Evolutionary conservation across 805 yeast genomes (phyloP).

Genomic region (Yamadazyma paraphyllophila): DNA sequence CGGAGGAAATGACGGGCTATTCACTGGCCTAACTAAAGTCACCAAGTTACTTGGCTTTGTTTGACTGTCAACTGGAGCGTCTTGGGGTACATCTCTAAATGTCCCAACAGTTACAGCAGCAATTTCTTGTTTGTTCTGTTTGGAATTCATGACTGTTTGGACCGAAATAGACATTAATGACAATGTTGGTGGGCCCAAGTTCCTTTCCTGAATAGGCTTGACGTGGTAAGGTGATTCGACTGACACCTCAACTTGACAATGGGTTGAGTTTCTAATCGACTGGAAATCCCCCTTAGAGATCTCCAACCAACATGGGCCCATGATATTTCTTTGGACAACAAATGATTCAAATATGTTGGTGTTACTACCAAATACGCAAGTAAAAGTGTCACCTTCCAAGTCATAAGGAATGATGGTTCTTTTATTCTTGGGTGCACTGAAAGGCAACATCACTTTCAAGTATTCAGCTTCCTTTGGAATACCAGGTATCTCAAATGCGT

Average conservation of each 20-base stretch:
- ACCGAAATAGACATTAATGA: conserved; percentile 73
- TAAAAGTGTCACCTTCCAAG: conserved; percentile 72
- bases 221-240: conserved; percentile 49
- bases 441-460: conserved; percentile 75
- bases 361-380: conserved; percentile 75
- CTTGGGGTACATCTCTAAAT: conserved; percentile 68
- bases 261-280: conserved; percentile 62
- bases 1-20: conserved; percentile 63
- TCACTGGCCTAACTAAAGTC: conserved; percentile 80
- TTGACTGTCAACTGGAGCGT: conserved; percentile 65
- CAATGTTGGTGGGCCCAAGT: conserved; percentile 58
- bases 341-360: conserved; percentile 79
- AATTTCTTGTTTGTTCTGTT: conserved; percentile 78
- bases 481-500: conserved; percentile 83
- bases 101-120: conserved; percentile 79
- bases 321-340: conserved; percentile 74
- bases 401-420: conserved; percentile 55
- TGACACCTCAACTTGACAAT: conserved; percentile 75
- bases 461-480: conserved; percentile 81
- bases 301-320: conserved; percentile 98
- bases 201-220: conserved; percentile 36
- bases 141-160: conserved; percentile 76
- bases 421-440: conserved; percentile 55
- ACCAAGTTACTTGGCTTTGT: conserved; percentile 57
- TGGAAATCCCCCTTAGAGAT: conserved; percentile 61